These are phyloP conservation scores for Cymbopogon citratus DNA, from an alignment of 176 grass and related monocot species.

Conservation along the genomic window DNA sequence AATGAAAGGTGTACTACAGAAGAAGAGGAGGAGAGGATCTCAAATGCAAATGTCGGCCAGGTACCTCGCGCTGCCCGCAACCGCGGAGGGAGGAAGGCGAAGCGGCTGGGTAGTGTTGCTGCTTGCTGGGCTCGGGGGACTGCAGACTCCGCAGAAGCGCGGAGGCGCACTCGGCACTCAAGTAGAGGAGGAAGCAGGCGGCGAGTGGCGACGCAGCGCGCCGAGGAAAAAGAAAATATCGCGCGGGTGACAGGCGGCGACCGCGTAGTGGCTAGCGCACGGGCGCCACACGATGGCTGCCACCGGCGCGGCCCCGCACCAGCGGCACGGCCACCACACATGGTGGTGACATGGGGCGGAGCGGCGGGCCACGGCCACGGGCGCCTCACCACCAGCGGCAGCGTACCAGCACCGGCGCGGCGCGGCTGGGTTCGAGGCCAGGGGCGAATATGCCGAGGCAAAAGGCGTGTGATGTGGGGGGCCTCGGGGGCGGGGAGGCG, in stretches of 20 bases:
- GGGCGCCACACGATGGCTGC: slow-evolving; percentile 2
- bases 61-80: neutral
- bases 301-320: neutral
- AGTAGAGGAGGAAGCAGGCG: neutral
- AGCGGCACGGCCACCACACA: slow-evolving; percentile 7
- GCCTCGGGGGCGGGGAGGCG: neutral
- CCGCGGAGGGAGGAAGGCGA: neutral
- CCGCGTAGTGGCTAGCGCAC: neutral
- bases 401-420: neutral
- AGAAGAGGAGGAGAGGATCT: too few species aligned
- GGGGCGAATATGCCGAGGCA: slow-evolving; percentile 14
- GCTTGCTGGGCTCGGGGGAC: neutral
- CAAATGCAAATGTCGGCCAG: neutral
- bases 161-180: neutral
- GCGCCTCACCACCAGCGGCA: neutral
- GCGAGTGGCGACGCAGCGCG: neutral
- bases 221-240: neutral
- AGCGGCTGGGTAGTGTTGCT: neutral
- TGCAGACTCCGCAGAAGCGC: neutral
- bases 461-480: neutral
- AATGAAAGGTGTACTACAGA: neutral
- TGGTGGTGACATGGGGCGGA: neutral
- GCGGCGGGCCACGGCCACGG: neutral
- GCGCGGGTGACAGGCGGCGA: neutral
- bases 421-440: neutral